These are phyloP conservation scores for Gomphus bonarii DNA, from an alignment of 1,284 basidiomycete genomes.

Conservation along the genomic window DNA sequence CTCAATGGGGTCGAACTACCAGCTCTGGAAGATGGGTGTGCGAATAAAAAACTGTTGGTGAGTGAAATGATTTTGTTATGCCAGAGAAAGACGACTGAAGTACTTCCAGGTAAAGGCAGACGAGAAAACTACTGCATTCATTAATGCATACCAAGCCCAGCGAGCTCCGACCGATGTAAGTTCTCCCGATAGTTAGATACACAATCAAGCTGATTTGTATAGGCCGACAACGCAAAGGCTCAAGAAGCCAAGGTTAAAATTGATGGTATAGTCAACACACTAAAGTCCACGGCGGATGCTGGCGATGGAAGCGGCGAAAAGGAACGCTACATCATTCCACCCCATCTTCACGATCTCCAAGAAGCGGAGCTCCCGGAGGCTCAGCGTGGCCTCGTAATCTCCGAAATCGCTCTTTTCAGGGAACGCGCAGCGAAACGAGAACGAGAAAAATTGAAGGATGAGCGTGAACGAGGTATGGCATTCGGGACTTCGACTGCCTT, in stretches of 20 bases:
- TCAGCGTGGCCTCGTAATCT: constrained; percentile 86
- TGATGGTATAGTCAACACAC: constrained; percentile 42
- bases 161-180: constrained; percentile 71
- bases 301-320: constrained; percentile 54
- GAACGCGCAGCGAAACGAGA: constrained; percentile 81
- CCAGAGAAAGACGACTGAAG: constrained; percentile 28
- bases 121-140: constrained; percentile 80
- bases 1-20: constrained; percentile 82
- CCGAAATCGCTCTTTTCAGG: constrained; percentile 89
- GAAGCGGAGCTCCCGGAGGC: constrained; percentile 95
- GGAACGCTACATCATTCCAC: constrained; percentile 81
- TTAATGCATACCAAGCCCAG: constrained; percentile 76
- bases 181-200: constrained; percentile 9
- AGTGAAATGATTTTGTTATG: constrained; percentile 25
- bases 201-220: constrained; percentile 11
- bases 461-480: constrained; percentile 23
- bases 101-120: constrained; percentile 74
- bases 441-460: constrained; percentile 71
- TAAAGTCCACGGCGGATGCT: constrained; percentile 50
- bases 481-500: constrained; percentile 15
- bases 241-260: constrained; percentile 48
- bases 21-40: constrained; percentile 73
- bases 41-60: constrained; percentile 80
- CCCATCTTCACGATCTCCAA: constrained; percentile 89
- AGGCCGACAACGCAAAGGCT: constrained; percentile 52